Evolutionary conservation across 805 yeast species (phyloP), one percentile per base, ranked within the genome.

Genomic region (Monosporozyma solicola): DNA sequence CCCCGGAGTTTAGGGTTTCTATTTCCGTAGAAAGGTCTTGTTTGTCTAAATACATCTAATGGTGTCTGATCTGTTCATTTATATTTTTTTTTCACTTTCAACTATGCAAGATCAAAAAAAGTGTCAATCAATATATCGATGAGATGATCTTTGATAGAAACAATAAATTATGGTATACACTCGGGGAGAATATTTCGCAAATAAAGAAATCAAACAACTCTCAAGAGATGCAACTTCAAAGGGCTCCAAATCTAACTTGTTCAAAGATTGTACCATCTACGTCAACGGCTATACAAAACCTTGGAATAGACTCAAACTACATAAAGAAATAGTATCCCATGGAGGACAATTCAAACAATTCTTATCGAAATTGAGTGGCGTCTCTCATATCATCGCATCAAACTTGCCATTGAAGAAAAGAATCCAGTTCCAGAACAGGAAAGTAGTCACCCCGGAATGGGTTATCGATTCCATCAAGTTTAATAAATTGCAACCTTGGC

Each of bases 261-360:
- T 92, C 63, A 61, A 71, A 39, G 80, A 77, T 1, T 87, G 91
- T 64, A 68, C 73, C 1, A 75, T 92, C 4, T 83, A 85, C 65
- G 89, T 92, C n/a, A 91, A 90, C 61, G 99, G 99, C 0, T 82
- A 85, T 61, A 92, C 98, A 0, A 71, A 69, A 2, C 98, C 98
- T 0, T 50, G 52, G 52, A 80, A 91, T n/a, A 77, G 89, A 15
- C 70, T 78, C 44, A 84, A 80, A 55, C 70, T 94, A 32, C 92
- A 87, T 61, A 77, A 83, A 52, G 60, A 88, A 58, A 82, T 92
- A 2, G 79, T 87, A 2, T 59, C 80, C 9, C 78, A 91, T 67
- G 97, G 98, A 0, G 99, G 99, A 0, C 75, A 71, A 50, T 87
- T 86, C 56, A 63, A 84, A 24, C 85, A 84, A 56, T 83, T 80